Evolutionary conservation across 805 yeast genomes (phyloP), one percentile per base, ranked within the genome.

Genomic region (Candida yuanshanica): DNA sequence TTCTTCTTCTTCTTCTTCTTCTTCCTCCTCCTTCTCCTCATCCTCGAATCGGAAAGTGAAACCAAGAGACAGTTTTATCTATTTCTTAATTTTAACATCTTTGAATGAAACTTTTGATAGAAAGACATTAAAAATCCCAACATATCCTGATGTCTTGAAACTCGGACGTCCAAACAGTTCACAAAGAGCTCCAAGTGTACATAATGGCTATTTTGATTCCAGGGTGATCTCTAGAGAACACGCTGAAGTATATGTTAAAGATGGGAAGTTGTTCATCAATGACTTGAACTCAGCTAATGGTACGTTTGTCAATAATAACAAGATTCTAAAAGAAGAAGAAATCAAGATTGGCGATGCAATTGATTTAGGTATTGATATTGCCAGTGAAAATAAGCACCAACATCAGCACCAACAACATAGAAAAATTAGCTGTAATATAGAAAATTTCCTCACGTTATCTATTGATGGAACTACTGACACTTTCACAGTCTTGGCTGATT

Each of bases 251-350:
- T 86, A 77, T 67, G 77, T 89, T 27, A 93, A 86, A 50, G 69
- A 77, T 14, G 89, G 90, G 5, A 74, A 73, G 44, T 71, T 95
- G 17, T 87, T 72, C 70, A 73, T 93, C 20, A 78, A 81, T 50
- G 99, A 93, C 64, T 73, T 89, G 55, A 88, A 89, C 43, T 83
- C 95, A 2, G 84, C 96, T 20, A 93, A 93, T 62, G 99, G 99
- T 9, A 91, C 99, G 0, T 95, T 83, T 60, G 77, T 93, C 37
- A 93, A 93, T 60, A 86, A 81, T 25, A 69, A 65, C 33, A 80
- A 89, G 47, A 70, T 93, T 43, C 64, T 66, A 10, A 52, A 55
- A 39, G 83, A 78, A 34, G 77, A 75, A 17, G 86, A 81, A 50
- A 63, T 93, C 37, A 72, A 79, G 42, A 69, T 79, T n/a, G 90